Evolutionary conservation across 2,329 filamentous ascomycete genomes (phyloP), one percentile per base, ranked within the genome.

Genomic region (Neonectria magnoliae): DNA sequence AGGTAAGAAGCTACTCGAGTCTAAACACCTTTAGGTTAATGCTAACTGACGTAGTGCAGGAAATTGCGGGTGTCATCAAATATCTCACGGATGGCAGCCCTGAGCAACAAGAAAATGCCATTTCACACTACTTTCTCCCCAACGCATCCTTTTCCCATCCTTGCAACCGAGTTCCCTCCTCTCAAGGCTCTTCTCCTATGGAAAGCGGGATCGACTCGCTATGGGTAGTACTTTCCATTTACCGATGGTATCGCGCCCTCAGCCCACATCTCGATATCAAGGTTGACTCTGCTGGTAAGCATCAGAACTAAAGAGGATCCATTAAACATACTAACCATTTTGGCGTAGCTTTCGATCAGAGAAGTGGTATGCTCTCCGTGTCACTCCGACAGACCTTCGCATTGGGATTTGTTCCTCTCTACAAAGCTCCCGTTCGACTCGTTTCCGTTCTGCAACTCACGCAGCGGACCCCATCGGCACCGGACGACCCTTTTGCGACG

Each of bases 231-330:
- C 81, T 86, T 52, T 84, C 85, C 70, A 90, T 97, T 61, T 97
- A 93, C 75, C 87, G 89, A 44, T 94, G 91, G 92, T 95, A 97
- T 79, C 93, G 93, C 74, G 91, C 95, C 68, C 83, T 97, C 75
- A 93, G 90, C 66, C 94, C 94, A 0, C 81, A 83, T 18, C 92
- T 96, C 68, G 84, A 90, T 47, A 80, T 95, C 13, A 80, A 85
- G 1, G 83, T 97, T 16, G 36, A 38, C 36, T 38, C 14, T 38
- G 36, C 36, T 38, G 36, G 36, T 38, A 38, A 38, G 36, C 14
- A 16, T n/a, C 14, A 5, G 11, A 16, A 4, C 14, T 1, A 14
- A 10, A 2, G 2, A 3, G 4, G 5, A 1, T 7, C 14, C 0
- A 0, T 7, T 5, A 4, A 2, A 11, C 10, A n/a, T 10, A 3